Percentiles rank a stretch among this genome's conserved stretches.
phyloP scores from a whole-genome alignment of 352 stramenopile genomes.

The Phytophthora agathidicida region DNA sequence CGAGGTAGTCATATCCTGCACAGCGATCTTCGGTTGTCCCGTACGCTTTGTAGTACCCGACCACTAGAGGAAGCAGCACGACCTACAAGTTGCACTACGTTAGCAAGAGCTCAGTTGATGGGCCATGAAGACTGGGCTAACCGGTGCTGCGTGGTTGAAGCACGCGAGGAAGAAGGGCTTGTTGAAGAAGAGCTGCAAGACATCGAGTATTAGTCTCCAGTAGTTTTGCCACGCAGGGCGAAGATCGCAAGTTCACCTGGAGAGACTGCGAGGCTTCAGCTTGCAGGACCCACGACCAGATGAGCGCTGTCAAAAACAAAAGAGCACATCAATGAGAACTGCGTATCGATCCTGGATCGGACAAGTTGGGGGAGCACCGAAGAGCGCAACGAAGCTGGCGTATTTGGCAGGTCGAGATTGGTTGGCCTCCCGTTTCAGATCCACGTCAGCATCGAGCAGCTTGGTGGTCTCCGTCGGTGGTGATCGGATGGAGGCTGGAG shows the following conservation, averaged over 20 bases:
- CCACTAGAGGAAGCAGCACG: constrained; percentile 44
- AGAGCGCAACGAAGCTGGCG: constrained; percentile 30
- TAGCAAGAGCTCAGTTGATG: background rate
- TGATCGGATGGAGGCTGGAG: constrained; percentile 7
- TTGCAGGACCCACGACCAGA: constrained; percentile 40
- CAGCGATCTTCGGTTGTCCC: constrained; percentile 17
- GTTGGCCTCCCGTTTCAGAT: constrained; percentile 19
- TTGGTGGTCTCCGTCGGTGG: constrained; percentile 28
- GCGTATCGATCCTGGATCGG: no score
- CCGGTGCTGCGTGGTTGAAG: constrained; percentile 55
- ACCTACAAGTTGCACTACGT: constrained; percentile 19
- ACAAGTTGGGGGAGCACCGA: constrained; percentile 21
- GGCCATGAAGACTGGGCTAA: constrained; percentile 6
- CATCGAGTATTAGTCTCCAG: background rate
- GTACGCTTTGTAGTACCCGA: constrained; percentile 46
- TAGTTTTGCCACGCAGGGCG: background rate
- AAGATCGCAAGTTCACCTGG: constrained; percentile 13
- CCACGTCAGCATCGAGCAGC: constrained; percentile 17
- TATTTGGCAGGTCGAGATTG: constrained; percentile 24
- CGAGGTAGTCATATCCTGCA: constrained; percentile 23
- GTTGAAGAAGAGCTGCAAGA: constrained; percentile 26
- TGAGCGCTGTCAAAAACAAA: constrained; percentile 17
- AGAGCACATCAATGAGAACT: no score
- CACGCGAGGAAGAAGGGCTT: constrained; percentile 65
- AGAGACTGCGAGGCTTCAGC: constrained; percentile 37